Conservation (phyloP, 1,284 basidiomycete species). For the Heliocybe sulcata region DNA sequence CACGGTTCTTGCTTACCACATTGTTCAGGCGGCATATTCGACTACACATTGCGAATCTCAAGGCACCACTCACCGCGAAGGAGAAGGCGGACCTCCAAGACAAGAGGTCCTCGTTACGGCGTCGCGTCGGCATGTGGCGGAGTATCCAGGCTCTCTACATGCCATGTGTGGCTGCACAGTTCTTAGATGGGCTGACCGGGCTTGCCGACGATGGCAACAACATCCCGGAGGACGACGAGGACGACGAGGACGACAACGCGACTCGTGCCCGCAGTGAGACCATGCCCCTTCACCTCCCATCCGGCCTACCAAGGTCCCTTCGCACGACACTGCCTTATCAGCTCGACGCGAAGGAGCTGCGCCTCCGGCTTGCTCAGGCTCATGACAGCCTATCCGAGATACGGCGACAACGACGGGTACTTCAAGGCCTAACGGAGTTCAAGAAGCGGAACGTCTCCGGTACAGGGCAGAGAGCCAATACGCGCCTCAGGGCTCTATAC, state of each 20-base stretch:
- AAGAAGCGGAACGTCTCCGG: slow-evolving; percentile 5
- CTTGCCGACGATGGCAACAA: not conserved
- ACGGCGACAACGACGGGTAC: slow-evolving; percentile 5
- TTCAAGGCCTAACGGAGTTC: not conserved
- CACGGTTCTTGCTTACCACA: not conserved
- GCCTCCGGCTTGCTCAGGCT: slow-evolving; percentile 8
- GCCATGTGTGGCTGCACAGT: slow-evolving; percentile 3
- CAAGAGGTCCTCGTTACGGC: slow-evolving; percentile 2
- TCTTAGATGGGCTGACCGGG: not conserved
- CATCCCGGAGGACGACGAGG: not conserved
- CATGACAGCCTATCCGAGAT: slow-evolving; percentile 8
- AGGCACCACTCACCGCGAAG: not conserved
- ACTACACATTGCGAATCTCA: not conserved
- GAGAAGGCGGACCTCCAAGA: slow-evolving; percentile 4
- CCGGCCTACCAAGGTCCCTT: slow-evolving; percentile 1
- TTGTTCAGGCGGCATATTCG: not conserved
- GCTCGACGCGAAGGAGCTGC: slow-evolving; percentile 18
- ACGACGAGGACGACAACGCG: not conserved
- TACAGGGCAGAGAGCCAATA: slow-evolving; percentile 8
- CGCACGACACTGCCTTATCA: not conserved
- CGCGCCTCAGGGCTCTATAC: slow-evolving; percentile 6
- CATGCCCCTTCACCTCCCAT: slow-evolving; percentile 6
- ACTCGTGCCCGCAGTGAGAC: slow-evolving; percentile 1
- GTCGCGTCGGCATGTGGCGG: slow-evolving; percentile 5
- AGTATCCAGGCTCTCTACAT: slow-evolving; percentile 8